phyloP scores from a whole-genome alignment of 176 grass and related monocot genomes.

The Tillandsia fasciculata region DNA sequence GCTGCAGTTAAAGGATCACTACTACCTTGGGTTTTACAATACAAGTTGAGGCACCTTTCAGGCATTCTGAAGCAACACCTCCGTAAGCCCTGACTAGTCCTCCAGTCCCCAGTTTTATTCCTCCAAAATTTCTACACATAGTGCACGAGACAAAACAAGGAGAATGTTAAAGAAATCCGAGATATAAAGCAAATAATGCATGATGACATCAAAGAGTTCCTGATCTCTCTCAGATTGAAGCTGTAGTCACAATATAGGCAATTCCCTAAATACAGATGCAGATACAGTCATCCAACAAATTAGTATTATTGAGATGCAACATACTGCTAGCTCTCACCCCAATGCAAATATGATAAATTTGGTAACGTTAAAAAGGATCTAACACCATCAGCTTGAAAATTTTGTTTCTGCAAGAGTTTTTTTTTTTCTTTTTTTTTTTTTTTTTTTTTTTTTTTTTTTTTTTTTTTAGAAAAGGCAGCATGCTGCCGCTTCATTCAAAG shows the following conservation, averaged over 20 bases:
- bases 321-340: not conserved
- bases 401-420: not conserved
- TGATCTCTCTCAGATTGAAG: not conserved
- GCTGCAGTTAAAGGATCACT: not conserved
- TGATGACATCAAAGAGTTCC: not conserved
- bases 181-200: not conserved
- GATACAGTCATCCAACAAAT: not conserved
- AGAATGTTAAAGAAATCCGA: not conserved
- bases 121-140: constrained; percentile 68
- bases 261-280: not conserved
- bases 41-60: constrained; percentile 75
- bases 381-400: not conserved
- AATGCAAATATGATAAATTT: not conserved
- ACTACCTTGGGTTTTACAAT: constrained; percentile 95
- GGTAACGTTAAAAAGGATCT: not conserved
- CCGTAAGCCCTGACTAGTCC: constrained; percentile 91
- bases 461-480: too few relatives aligned
- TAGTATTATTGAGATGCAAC: not conserved
- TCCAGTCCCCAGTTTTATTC: constrained; percentile 89
- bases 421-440: too few relatives aligned
- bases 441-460: too few relatives aligned
- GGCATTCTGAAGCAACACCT: constrained; percentile 77
- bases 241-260: not conserved
- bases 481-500: too few relatives aligned
- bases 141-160: constrained; percentile 5